Evolutionary conservation across 805 yeast genomes (phyloP), one percentile per base, ranked within the genome.

Genomic region (Spathaspora boniae): DNA sequence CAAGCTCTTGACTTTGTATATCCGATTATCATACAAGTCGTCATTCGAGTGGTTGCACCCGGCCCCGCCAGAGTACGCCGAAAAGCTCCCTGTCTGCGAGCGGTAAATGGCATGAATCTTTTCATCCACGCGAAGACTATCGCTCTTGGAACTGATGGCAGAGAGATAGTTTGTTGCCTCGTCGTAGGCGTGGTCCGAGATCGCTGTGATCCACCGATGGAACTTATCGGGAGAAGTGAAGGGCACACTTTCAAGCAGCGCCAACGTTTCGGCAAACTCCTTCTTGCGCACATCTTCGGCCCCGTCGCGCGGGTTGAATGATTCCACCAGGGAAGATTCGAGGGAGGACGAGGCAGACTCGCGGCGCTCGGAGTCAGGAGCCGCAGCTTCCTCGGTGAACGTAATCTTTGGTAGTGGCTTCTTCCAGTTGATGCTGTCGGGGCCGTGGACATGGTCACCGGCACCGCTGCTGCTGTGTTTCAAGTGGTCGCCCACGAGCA

Each of bases 1-100:
- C 38, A 67, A 47, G 17, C 66, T 58, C 39, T 62, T 62, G n/a
- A 67, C 71, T 41, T 63, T 65, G 50, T 66, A 65, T 12, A 63
- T 62, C 25, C 42, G 48, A 29, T 45, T 29, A 12, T 29, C 34
- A 23, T 22, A 18, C 24, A 14, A 18, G 6, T 14, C 26, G 16
- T 31, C 37, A 14, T 23, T 26, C n/a, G 33, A 28, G 3, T 24
- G n/a, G n/a, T 24, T 16, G 14, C 16, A 16, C 8, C 5, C 6
- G 15, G 21, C 20, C 15, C 19, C 9, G 12, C 8, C 21, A 8
- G n/a, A n/a, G n/a, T n/a, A n/a, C n/a, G n/a, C n/a, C n/a, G n/a
- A n/a, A n/a, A n/a, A 11, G 3, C 26, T 28, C 23, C 21, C 11
- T 16, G 34, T 33, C 33, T 54, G 62, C 17, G 55, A 45, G 19